phyloP scores from a whole-genome alignment of 2,329 filamentous ascomycete genomes.

The Anthostomella pinea region DNA sequence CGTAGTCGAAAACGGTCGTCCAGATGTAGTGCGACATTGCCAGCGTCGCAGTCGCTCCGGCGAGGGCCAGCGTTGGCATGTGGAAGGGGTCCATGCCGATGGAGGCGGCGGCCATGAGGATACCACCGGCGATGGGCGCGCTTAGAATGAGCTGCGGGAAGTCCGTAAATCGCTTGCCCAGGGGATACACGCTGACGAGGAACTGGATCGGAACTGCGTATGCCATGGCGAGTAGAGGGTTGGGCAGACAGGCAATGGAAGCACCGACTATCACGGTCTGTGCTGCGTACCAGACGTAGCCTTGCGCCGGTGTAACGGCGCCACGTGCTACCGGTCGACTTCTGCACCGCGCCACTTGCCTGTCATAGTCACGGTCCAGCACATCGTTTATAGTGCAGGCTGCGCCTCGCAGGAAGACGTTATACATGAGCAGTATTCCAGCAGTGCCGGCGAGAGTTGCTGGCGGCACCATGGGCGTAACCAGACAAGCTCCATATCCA shows the following conservation, averaged over 20 bases:
- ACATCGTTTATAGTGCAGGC: constrained; percentile 55
- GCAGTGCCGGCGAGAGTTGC: constrained; percentile 6
- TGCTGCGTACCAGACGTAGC: constrained; percentile 40
- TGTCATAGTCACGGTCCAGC: constrained; percentile 52
- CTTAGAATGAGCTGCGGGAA: constrained; percentile 51
- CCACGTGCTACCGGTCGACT: constrained; percentile 50
- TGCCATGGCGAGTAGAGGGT: constrained; percentile 38
- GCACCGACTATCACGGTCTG: constrained; percentile 32
- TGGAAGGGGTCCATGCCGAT: constrained; percentile 42
- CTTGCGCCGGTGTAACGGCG: constrained; percentile 35
- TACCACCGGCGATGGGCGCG: constrained; percentile 48
- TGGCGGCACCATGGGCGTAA: constrained; percentile 2
- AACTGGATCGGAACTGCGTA: constrained; percentile 35
- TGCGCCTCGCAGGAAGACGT: constrained; percentile 46
- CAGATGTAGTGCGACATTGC: constrained; percentile 36
- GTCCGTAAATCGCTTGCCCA: constrained; percentile 50
- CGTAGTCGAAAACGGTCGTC: constrained; percentile 49
- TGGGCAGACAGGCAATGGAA: constrained; percentile 39
- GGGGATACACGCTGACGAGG: constrained; percentile 44
- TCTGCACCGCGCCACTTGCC: constrained; percentile 48
- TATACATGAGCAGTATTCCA: constrained; percentile 13
- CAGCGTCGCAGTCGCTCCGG: constrained; percentile 42
- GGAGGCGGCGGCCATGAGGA: constrained; percentile 46
- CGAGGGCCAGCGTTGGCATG: constrained; percentile 23
- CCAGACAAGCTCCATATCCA: constrained; percentile 16